These are phyloP conservation scores for Hirschioporus abietinus DNA, from an alignment of 768 basidiomycete genomes.

Conservation along the genomic window DNA sequence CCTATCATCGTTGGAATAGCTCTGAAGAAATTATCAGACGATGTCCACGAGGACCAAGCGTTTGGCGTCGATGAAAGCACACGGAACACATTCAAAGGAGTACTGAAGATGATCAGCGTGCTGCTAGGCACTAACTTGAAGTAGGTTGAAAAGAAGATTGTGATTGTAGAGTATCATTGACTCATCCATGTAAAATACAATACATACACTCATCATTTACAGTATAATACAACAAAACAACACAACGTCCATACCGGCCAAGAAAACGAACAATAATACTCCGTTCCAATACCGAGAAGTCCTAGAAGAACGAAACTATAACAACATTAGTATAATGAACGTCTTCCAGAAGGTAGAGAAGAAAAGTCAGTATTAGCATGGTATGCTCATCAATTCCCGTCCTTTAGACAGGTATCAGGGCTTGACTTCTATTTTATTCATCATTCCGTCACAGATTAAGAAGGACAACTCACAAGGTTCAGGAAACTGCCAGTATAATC, in stretches of 20 bases:
- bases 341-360: not conserved
- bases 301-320: not conserved
- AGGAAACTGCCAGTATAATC: not conserved
- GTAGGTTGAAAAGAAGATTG: not conserved
- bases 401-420: slow-evolving; percentile 73
- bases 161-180: no score
- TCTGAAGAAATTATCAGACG: slow-evolving; percentile 35
- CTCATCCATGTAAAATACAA: not conserved
- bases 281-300: not conserved
- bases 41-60: not conserved
- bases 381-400: slow-evolving; percentile 66
- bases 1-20: slow-evolving; percentile 76
- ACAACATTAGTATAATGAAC: not conserved
- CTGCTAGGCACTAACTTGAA: slow-evolving; percentile 15
- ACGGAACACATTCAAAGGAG: slow-evolving; percentile 33
- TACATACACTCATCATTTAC: not conserved
- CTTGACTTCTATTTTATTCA: slow-evolving; percentile 88
- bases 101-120: slow-evolving; percentile 39
- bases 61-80: slow-evolving; percentile 26
- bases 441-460: slow-evolving; percentile 34
- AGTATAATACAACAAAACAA: not conserved
- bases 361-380: slow-evolving; percentile 83
- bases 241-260: not conserved
- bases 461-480: slow-evolving; percentile 30
- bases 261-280: not conserved